Evolutionary conservation across 2,329 filamentous ascomycete species (phyloP), one percentile per base, ranked within the genome.

Genomic region (Hymenoscyphus linearis): DNA sequence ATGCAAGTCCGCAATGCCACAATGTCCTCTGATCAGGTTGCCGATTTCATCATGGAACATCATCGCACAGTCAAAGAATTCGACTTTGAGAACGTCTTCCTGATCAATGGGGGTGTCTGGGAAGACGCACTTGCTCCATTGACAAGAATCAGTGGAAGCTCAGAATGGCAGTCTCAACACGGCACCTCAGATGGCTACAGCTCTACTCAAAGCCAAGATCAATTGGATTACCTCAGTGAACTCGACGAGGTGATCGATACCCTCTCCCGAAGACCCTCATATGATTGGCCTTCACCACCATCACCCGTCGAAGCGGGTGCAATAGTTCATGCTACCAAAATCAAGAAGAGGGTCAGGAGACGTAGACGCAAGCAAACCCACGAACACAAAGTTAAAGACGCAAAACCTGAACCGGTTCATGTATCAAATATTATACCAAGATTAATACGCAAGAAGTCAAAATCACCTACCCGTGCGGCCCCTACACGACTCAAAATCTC

Each of bases 41-140:
- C 85, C 52, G 79, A 80, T 14, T 85, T 96, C 64, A 86, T 95
- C 62, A 76, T 79, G 56, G 77, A 79, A 13, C 90, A 96, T 75
- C 82, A 84, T 34, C 77, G 79, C 60, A 87, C 85, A 0, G 83
- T 96, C 53, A 81, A 83, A 65, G 88, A 93, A 70, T 91, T 93
- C 70, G 87, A 91, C 72, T 91, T 96, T 73, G 86, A 92, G 71
- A 86, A 90, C 64, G 86, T 93, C 18, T 79, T 82, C 34, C 81
- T 96, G 52, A 80, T 85, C 57, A 81, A 83, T 63, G 79, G 79
- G 36, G 91, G 89, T 31, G 87, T 80, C 61, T 96, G 91, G 91
- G 88, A 95, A 62, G 87, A 92, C 34, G 91, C 90, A 0, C 81
- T 96, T n/a, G 84, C 85, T 44, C 88, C 89, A 1, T 77, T 96